Evolutionary conservation across 1,284 basidiomycete species (phyloP).

Genomic region (Schizopora paradoxa): DNA sequence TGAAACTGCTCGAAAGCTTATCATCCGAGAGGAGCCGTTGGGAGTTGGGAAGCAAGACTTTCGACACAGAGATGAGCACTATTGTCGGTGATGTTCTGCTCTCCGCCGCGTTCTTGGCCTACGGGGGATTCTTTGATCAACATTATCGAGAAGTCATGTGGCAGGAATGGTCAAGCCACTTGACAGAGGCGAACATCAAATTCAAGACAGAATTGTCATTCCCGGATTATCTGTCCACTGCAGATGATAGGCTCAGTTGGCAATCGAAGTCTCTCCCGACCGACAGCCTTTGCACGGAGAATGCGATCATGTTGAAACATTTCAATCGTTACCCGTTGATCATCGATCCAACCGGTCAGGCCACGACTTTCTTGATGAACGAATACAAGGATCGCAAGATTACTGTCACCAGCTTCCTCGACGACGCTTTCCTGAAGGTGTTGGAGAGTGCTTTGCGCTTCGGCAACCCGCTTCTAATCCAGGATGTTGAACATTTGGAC

Average conservation of each 20-base stretch:
- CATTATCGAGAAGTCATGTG: conserved; percentile 97
- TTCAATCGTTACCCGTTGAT: conserved; percentile 98
- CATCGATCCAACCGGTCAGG: conserved; percentile 99
- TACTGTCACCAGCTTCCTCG: conserved; percentile 96
- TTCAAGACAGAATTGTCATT: conserved; percentile 92
- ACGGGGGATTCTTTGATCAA: conserved; percentile 98
- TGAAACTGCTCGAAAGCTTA: conserved; percentile 91
- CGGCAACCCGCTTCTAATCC: conserved; percentile 94
- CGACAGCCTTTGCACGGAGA: conserved; percentile 95
- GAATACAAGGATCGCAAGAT: conserved; percentile 97
- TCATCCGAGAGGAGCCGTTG: conserved; percentile 94
- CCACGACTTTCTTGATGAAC: conserved; percentile 89
- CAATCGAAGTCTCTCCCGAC: conserved; percentile 92
- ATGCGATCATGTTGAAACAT: conserved; percentile 98
- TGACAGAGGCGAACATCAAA: conserved; percentile 85
- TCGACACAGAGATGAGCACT: conserved; percentile 98
- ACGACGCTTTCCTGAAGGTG: conserved; percentile 98
- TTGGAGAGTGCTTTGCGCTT: conserved; percentile 98
- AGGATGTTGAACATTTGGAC: conserved; percentile 97
- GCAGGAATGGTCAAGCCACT: conserved; percentile 90
- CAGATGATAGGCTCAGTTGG: conserved; percentile 95
- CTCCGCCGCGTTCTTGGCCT: conserved; percentile 95
- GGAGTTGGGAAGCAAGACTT: conserved; percentile 93
- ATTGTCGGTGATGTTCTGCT: conserved; percentile 96
- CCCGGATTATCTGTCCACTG: conserved; percentile 94